phyloP scores from a whole-genome alignment of 1,284 basidiomycete genomes.

The Pisolithus thermaeus region DNA sequence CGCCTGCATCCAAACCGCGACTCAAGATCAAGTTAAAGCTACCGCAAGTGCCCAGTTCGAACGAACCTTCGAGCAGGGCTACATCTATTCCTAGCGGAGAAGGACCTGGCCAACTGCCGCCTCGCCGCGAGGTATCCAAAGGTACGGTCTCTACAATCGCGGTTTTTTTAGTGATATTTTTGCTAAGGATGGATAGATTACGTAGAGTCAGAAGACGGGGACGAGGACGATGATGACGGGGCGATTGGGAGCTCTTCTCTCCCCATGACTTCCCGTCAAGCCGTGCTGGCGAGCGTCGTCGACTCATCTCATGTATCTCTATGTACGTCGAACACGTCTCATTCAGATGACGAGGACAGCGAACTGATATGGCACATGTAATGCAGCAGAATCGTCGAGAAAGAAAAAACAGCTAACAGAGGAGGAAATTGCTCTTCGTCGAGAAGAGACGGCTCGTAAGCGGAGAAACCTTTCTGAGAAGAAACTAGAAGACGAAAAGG shows the following conservation, averaged over 20 bases:
- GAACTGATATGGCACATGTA: constrained; percentile 3
- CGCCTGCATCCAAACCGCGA: constrained; percentile 30
- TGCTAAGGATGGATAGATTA: constrained; percentile 27
- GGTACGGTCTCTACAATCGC: constrained; percentile 12
- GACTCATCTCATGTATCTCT: constrained; percentile 59
- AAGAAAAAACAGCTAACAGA: constrained; percentile 81
- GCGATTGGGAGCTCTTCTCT: constrained; percentile 31
- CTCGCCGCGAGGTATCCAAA: constrained; percentile 26
- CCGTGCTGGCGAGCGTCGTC: constrained; percentile 62
- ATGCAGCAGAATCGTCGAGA: constrained; percentile 42
- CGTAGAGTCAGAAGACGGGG: constrained; percentile 55
- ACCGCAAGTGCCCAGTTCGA: constrained; percentile 37
- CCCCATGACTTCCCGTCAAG: constrained; percentile 67
- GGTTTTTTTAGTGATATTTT: neutral
- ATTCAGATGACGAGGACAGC: neutral
- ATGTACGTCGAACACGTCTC: neutral
- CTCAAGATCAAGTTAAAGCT: constrained; percentile 66
- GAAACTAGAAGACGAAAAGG: constrained; percentile 91
- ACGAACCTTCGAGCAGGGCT: constrained; percentile 30
- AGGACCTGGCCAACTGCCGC: constrained; percentile 23
- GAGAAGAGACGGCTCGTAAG: constrained; percentile 84
- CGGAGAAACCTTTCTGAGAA: constrained; percentile 84
- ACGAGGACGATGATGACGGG: constrained; percentile 30
- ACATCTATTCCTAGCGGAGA: constrained; percentile 36
- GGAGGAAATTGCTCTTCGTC: constrained; percentile 71